phyloP scores from a whole-genome alignment of 2,329 filamentous ascomycete species.

The Fusarium musae region DNA sequence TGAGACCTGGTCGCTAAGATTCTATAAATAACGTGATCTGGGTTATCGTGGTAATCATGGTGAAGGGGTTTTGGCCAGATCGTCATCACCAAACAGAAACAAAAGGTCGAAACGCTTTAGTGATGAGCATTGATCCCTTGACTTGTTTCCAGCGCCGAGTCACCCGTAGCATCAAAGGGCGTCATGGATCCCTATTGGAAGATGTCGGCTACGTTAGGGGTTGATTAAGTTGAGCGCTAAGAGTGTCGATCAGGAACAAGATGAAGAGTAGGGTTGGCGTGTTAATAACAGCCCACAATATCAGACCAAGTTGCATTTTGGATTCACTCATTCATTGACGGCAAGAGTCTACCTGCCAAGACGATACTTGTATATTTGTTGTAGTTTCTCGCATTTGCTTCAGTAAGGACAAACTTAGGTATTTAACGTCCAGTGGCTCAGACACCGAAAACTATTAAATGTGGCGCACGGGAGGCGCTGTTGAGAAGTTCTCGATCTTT shows the following conservation, averaged over 20 bases:
- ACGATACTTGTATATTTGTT: neutral
- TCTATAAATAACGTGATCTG: neutral
- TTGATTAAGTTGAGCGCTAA: slow-evolving; percentile 34
- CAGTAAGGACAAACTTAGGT: neutral
- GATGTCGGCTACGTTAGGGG: slow-evolving; percentile 11
- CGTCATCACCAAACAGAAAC: neutral
- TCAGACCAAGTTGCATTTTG: neutral
- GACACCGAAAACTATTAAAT: neutral
- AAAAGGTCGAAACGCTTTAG: slow-evolving; percentile 6
- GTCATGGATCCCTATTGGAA: slow-evolving; percentile 20
- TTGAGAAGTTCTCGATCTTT: slow-evolving; percentile 1
- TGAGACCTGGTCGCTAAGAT: neutral
- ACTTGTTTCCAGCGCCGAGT: slow-evolving; percentile 7
- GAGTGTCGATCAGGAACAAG: slow-evolving; percentile 37
- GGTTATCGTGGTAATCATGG: neutral
- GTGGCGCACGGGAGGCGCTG: slow-evolving; percentile 27
- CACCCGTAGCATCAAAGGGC: slow-evolving; percentile 9
- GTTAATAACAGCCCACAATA: neutral
- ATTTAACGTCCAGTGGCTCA: neutral
- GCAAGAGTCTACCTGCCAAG: neutral
- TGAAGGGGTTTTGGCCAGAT: neutral
- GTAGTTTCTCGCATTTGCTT: neutral
- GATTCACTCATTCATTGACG: no score
- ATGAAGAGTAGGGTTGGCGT: neutral
- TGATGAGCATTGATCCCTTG: neutral